Conservation (phyloP, 192 early-diverging fungal genomes). For the Mortierella antarctica region DNA sequence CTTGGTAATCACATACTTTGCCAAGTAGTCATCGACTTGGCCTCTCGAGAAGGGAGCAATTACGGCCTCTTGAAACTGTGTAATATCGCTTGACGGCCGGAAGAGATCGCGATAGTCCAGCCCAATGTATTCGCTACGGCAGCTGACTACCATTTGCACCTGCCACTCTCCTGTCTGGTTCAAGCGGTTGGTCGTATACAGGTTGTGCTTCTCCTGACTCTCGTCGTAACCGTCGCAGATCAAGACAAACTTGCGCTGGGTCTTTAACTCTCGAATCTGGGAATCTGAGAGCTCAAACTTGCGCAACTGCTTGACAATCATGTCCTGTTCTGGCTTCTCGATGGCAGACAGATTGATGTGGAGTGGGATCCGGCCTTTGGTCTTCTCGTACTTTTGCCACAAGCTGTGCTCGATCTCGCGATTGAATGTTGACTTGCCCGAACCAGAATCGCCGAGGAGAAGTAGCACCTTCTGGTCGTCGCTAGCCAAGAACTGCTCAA, state of each 20-base stretch:
- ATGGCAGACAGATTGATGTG: slow-evolving; percentile 6
- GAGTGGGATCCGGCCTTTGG: not conserved
- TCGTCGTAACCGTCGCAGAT: slow-evolving; percentile 17
- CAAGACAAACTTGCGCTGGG: slow-evolving; percentile 7
- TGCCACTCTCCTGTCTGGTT: not conserved
- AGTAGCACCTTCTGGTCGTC: not conserved
- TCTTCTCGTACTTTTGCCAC: slow-evolving; percentile 5
- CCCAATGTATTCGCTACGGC: not conserved
- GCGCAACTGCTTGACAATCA: slow-evolving; percentile 16
- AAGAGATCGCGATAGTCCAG: not conserved
- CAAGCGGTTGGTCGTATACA: slow-evolving; percentile 2
- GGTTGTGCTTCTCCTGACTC: slow-evolving; percentile 8
- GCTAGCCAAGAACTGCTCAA: not conserved
- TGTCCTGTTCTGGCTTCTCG: slow-evolving; percentile 6
- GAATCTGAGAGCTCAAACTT: slow-evolving; percentile 1
- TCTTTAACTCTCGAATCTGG: slow-evolving; percentile 13
- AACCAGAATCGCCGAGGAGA: not conserved
- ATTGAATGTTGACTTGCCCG: slow-evolving; percentile 4
- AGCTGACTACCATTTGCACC: no score
- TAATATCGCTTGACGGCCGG: not conserved
- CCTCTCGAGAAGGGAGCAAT: not conserved
- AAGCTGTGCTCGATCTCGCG: not conserved
- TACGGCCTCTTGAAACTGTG: not conserved
- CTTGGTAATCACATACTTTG: not conserved
- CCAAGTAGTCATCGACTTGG: not conserved